Conservation (phyloP, 163 green algal genomes). For the Botryococcus braunii region DNA sequence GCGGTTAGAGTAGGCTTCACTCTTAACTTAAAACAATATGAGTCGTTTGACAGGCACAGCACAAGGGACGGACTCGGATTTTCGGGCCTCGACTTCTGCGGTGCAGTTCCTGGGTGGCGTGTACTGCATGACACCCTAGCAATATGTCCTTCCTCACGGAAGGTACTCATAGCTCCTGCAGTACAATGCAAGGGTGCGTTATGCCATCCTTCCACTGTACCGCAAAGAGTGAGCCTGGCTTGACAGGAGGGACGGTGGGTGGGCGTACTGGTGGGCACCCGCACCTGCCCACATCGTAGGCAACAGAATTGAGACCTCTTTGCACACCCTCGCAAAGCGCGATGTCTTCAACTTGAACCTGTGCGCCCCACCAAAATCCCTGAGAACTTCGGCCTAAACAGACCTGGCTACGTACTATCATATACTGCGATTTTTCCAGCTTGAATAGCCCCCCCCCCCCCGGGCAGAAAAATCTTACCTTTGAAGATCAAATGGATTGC, state of each 20-base stretch:
- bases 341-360: constrained; percentile 46
- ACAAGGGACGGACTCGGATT: too few relatives aligned
- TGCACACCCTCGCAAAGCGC: constrained; percentile 51
- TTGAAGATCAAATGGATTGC: background rate
- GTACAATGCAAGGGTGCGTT: background rate
- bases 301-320: constrained; percentile 28
- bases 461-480: background rate
- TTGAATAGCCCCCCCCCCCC: background rate
- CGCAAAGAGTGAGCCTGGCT: background rate
- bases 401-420: too few relatives aligned
- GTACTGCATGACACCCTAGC: background rate
- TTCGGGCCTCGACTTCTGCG: too few relatives aligned
- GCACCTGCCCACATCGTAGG: constrained; percentile 27
- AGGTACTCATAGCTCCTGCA: background rate
- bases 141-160: background rate
- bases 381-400: too few relatives aligned
- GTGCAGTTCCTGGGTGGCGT: background rate
- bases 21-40: too few relatives aligned
- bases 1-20: too few relatives aligned
- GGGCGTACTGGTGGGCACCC: background rate
- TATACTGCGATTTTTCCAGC: background rate
- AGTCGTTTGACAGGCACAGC: too few relatives aligned
- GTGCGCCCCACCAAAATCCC: constrained; percentile 1
- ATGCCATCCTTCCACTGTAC: background rate
- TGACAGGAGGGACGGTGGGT: background rate